Evolutionary conservation across 2,329 filamentous ascomycete species (phyloP), one percentile per base, ranked within the genome.

Genomic region (Chaetomiaceae sp.): DNA sequence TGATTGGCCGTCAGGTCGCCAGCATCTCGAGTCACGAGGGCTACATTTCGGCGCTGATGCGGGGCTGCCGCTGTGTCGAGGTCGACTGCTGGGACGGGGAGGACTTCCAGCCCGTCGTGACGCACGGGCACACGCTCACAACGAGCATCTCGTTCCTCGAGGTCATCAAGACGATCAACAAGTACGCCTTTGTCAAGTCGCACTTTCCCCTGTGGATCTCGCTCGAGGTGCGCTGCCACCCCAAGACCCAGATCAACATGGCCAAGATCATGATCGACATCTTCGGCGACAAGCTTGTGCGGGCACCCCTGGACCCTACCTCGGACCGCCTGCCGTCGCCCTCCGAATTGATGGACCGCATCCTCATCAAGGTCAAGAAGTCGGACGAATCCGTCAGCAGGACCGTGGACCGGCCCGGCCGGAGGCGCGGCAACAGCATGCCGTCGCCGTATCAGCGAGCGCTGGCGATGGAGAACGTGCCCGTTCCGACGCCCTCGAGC

Each of bases 51-150:
- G 89, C 91, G 3, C 78, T 99, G 6, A 84, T 88, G 56, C 86
- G 88, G 54, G 91, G 91, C 8, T 99, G 93, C 66, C 87, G 93
- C 44, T 97, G 93, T 67, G 85, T 99, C 40, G 93, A 99, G 70
- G 89, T 99, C 46, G 93, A 99, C 69, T 97, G 92, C 69, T 99
- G 93, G 93, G 90, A 99, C 68, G 93, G 93, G 14, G 79, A 81
- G 46, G 86, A 96, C 64, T 89, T 89, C 34, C 82, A 89, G 62
- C 93, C 93, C 1, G 82, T 90, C 47, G 93, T 99, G 27, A 90
- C 89, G 55, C 93, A 99, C 62, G 93, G 93, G 20, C 84, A 85
- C 52, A 96, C 91, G 0, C 77, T 95, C 68, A 97, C 93, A 0
- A 92, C 83, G 12, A 85, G 87, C 52, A 90, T 97, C 49, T 82